A percentile compares a stretch with the other conserved stretches of the same genome.
Evolutionary conservation across 208 protist genomes (phyloP).

Genomic region (Blechomonas ayalai): DNA sequence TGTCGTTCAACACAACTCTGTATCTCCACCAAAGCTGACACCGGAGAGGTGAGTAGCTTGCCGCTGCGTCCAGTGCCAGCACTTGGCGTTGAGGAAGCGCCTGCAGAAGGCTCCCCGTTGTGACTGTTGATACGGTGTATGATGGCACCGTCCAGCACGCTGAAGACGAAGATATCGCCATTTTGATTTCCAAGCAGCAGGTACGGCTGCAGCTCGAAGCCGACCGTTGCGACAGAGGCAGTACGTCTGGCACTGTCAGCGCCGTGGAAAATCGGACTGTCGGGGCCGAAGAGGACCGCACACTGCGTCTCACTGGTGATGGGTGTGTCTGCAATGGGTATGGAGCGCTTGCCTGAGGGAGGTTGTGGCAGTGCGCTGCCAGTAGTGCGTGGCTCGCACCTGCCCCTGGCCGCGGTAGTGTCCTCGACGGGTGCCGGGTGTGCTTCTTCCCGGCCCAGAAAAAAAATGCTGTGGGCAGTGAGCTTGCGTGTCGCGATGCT

Average conservation of each 20-base stretch:
- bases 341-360: background rate
- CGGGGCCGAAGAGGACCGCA: constrained; percentile 3
- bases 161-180: constrained; percentile 71
- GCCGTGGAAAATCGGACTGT: constrained; percentile 59
- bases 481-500: constrained; percentile 63
- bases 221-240: constrained; percentile 59
- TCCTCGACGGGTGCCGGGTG: constrained; percentile 3
- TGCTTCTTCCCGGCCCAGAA: constrained; percentile 39
- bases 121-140: constrained; percentile 65
- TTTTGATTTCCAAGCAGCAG: constrained; percentile 82
- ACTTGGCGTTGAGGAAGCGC: background rate
- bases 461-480: constrained; percentile 60
- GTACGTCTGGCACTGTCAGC: constrained; percentile 65
- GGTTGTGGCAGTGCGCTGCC: background rate
- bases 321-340: background rate
- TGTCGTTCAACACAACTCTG: constrained; percentile 62
- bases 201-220: constrained; percentile 73
- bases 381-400: background rate
- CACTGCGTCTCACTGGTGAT: constrained; percentile 8
- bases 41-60: constrained; percentile 51
- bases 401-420: background rate
- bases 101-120: constrained; percentile 3
- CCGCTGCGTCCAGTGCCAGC: background rate
- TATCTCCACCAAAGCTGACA: constrained; percentile 69
- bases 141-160: constrained; percentile 50